Evolutionary conservation across 139 green algal species (phyloP).

Genomic region (Chlamydomonas sp.): DNA sequence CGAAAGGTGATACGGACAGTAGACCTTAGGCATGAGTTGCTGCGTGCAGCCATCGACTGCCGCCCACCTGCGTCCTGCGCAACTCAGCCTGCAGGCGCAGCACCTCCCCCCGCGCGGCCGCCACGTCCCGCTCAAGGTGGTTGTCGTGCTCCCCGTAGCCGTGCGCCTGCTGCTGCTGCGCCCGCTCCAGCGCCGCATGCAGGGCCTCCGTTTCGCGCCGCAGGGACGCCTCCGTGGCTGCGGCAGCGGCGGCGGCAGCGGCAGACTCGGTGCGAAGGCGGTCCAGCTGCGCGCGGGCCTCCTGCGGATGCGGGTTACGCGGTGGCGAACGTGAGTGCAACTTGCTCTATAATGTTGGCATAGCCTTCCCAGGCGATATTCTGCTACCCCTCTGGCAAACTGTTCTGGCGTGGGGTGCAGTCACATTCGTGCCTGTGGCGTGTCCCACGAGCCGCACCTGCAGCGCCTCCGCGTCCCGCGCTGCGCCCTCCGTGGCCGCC

Average conservation of each 20-base stretch:
- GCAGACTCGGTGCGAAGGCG: not conserved
- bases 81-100: conserved; percentile 15
- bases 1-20: not conserved
- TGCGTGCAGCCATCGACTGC: not conserved
- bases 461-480: conserved; percentile 13
- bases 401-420: too few species aligned
- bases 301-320: not conserved
- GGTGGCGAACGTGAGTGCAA: too few species aligned
- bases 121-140: conserved; percentile 1
- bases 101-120: conserved; percentile 21
- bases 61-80: conserved; percentile 15
- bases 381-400: too few species aligned
- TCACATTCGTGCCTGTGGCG: too few species aligned
- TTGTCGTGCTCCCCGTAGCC: conserved; percentile 27
- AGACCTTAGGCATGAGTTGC: not conserved
- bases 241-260: not conserved
- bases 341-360: too few species aligned
- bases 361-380: too few species aligned
- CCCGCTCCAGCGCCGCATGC: conserved; percentile 21
- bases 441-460: conserved; percentile 1
- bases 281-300: not conserved
- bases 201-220: conserved; percentile 34
- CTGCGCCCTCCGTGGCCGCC: not conserved
- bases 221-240: conserved; percentile 4
- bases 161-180: conserved; percentile 12